Conservation (phyloP, 495 filamentous ascomycete species). For the Aspergillus bertholletiae region DNA sequence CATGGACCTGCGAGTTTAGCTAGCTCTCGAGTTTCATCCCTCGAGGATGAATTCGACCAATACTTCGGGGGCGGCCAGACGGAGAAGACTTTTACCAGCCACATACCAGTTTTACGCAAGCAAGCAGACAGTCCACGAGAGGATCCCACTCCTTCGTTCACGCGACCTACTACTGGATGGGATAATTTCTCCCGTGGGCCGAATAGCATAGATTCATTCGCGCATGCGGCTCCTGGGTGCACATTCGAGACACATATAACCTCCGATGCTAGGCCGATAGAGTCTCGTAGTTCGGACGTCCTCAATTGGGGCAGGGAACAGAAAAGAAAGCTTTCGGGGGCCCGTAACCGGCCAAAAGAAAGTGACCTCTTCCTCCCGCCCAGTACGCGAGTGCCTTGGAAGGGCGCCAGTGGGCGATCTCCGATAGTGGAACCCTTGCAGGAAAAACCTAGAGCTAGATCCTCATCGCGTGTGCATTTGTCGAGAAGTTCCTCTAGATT, state of each 20-base stretch:
- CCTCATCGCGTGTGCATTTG: slow-evolving; percentile 21
- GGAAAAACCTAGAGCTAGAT: slow-evolving; percentile 21
- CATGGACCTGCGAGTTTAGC: slow-evolving; percentile 19
- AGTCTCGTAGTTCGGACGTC: slow-evolving; percentile 22
- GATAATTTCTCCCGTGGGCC: slow-evolving; percentile 50
- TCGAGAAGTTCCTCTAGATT: slow-evolving; percentile 15
- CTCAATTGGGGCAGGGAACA: slow-evolving; percentile 33
- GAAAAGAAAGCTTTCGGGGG: slow-evolving; percentile 22
- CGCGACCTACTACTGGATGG: slow-evolving; percentile 32
- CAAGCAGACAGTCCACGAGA: slow-evolving; percentile 4
- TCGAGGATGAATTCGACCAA: slow-evolving; percentile 30
- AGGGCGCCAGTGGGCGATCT: slow-evolving; percentile 45
- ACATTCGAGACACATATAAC: slow-evolving; percentile 18
- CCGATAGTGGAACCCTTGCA: slow-evolving; percentile 36
- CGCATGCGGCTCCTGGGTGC: slow-evolving; percentile 18
- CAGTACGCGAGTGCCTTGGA: slow-evolving; percentile 45
- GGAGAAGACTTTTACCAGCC: slow-evolving; percentile 18
- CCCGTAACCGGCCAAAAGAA: slow-evolving; percentile 25
- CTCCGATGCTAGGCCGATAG: slow-evolving; percentile 12
- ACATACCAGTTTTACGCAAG: slow-evolving; percentile 21
- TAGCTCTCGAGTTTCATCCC: slow-evolving; percentile 46
- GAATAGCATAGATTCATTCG: slow-evolving; percentile 25
- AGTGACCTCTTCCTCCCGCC: slow-evolving; percentile 21
- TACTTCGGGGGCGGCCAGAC: slow-evolving; percentile 2
- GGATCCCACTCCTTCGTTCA: slow-evolving; percentile 9